A percentile compares a stretch with the other conserved stretches of the same genome.
Conservation (phyloP, 352 stramenopile species). For the Pythium plurisporium region DNA sequence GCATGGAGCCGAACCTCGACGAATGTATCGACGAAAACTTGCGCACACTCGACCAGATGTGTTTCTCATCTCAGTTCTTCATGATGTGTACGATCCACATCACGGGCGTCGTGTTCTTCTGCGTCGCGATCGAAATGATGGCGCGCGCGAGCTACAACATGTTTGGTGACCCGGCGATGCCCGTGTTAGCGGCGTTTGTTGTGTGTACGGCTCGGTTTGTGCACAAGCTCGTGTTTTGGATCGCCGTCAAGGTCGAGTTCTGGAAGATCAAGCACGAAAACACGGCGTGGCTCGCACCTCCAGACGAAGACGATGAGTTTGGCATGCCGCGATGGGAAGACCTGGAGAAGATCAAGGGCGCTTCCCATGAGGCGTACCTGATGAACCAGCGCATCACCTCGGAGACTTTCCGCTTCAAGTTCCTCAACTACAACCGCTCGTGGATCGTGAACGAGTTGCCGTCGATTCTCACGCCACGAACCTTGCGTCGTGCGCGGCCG, state of each 20-base stretch:
- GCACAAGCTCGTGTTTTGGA: slow-evolving; percentile 64
- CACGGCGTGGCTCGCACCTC: slow-evolving; percentile 88
- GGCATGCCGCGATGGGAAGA: slow-evolving; percentile 91
- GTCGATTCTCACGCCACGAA: slow-evolving; percentile 93
- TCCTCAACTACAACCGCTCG: slow-evolving; percentile 96
- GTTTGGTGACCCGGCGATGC: slow-evolving; percentile 93
- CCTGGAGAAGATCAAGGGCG: slow-evolving; percentile 90
- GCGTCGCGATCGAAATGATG: slow-evolving; percentile 96
- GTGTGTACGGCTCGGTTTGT: slow-evolving; percentile 51
- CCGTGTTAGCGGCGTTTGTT: slow-evolving; percentile 79
- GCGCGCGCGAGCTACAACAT: slow-evolving; percentile 92
- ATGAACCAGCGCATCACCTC: slow-evolving; percentile 97
- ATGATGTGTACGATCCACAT: slow-evolving; percentile 95
- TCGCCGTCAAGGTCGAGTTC: slow-evolving; percentile 87
- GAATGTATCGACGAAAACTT: slow-evolving; percentile 96
- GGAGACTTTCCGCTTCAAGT: slow-evolving; percentile 97
- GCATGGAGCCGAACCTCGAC: slow-evolving; percentile 93
- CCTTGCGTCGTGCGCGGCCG: slow-evolving; percentile 83
- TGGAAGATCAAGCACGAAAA: slow-evolving; percentile 97
- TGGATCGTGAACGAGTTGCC: slow-evolving; percentile 96
- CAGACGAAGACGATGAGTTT: slow-evolving; percentile 91
- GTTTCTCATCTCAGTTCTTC: slow-evolving; percentile 97
- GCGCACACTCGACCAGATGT: slow-evolving; percentile 95
- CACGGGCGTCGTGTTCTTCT: slow-evolving; percentile 94
- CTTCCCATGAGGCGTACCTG: slow-evolving; percentile 92